These are phyloP conservation scores for Erodium trifolium DNA, from an alignment of 441 rosid species.

Conservation along the genomic window DNA sequence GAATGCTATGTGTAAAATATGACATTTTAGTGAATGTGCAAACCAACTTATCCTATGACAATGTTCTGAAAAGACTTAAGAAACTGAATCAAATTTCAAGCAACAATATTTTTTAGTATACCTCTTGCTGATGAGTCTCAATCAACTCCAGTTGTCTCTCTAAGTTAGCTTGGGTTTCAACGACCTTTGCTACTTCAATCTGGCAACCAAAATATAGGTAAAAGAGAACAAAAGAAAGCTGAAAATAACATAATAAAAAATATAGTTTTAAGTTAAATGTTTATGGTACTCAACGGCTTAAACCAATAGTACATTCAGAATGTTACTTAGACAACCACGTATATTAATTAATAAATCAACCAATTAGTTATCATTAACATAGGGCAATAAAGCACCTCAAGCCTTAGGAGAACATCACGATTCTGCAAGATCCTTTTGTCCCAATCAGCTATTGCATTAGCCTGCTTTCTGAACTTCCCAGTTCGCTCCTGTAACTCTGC, in stretches of 20 bases:
- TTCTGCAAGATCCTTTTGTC: conserved; percentile 92
- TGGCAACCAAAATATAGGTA: conserved; percentile 20
- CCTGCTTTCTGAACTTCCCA: conserved; percentile 82
- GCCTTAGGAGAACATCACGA: conserved; percentile 89
- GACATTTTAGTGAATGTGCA: background rate
- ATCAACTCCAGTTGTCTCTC: conserved; percentile 84
- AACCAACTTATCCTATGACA: background rate
- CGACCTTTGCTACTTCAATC: conserved; percentile 98
- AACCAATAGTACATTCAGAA: background rate
- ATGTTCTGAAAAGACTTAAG: background rate
- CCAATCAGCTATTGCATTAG: conserved; percentile 93
- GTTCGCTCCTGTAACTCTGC: conserved; percentile 88
- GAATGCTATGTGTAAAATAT: background rate
- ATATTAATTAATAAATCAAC: background rate
- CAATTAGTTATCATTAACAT: background rate
- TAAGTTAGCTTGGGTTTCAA: conserved; percentile 70
- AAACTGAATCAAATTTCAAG: background rate
- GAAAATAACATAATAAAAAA: background rate
- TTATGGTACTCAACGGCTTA: background rate
- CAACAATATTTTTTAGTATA: conserved; percentile 21
- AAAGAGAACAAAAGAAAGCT: conserved; percentile 7
- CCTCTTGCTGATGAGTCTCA: conserved; percentile 98
- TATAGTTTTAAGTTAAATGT: background rate
- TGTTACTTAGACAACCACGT: background rate
- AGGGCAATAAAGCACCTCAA: conserved; percentile 50